Evolutionary conservation across 2,329 filamentous ascomycete species (phyloP).

Genomic region (Penicillium sp.): DNA sequence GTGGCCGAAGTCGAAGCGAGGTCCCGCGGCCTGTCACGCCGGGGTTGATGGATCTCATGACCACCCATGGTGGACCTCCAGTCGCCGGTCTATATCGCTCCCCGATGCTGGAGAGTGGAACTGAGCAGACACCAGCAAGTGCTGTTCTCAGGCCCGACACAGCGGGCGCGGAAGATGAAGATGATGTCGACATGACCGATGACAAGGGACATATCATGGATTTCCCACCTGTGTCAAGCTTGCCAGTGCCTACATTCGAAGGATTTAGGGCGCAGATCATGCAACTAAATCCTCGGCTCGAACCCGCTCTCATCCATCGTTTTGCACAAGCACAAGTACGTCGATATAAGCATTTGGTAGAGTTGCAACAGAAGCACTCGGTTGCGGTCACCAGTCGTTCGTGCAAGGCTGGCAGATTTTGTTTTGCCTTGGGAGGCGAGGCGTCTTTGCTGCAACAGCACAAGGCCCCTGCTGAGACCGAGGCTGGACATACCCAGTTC

Average conservation of each 20-base stretch:
- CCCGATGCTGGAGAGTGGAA: slow-evolving; percentile 22
- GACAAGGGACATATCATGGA: slow-evolving; percentile 61
- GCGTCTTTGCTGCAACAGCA: slow-evolving; percentile 58
- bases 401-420: slow-evolving; percentile 61
- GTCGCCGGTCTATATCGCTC: slow-evolving; percentile 52
- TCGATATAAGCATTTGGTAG: slow-evolving; percentile 73
- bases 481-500: slow-evolving; percentile 53
- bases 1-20: slow-evolving; percentile 56
- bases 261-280: slow-evolving; percentile 74
- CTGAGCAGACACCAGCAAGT: slow-evolving; percentile 16
- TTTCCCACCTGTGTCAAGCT: slow-evolving; percentile 58
- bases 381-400: slow-evolving; percentile 52
- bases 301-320: slow-evolving; percentile 67
- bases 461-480: slow-evolving; percentile 51
- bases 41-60: slow-evolving; percentile 53
- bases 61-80: slow-evolving; percentile 55
- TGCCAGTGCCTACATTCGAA: slow-evolving; percentile 65
- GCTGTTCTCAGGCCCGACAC: slow-evolving; percentile 15
- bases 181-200: slow-evolving; percentile 55
- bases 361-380: slow-evolving; percentile 65
- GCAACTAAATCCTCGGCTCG: slow-evolving; percentile 67
- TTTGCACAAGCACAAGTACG: slow-evolving; percentile 75
- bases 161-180: slow-evolving; percentile 44
- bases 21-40: slow-evolving; percentile 42
- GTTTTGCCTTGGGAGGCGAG: slow-evolving; percentile 63